Conservation (phyloP, 148 eudicot genomes). For the Limonium bicolor region DNA sequence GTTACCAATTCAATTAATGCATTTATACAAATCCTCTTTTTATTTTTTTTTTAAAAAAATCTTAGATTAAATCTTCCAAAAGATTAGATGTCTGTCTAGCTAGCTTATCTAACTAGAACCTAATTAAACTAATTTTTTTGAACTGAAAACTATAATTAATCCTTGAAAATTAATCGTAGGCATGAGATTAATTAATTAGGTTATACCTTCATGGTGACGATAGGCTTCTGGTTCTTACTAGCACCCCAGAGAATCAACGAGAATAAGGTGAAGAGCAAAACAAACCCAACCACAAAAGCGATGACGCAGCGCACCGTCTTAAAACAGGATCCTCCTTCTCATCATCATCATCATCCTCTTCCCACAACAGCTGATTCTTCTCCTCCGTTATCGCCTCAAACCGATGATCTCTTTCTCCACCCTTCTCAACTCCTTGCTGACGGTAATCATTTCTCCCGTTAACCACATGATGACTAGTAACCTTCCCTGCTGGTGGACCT, state of each 20-base stretch:
- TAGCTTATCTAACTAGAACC: neutral
- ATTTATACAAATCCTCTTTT: neutral
- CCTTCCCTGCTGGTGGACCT: conserved; percentile 8
- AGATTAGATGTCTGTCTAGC: too few relatives aligned
- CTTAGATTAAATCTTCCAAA: neutral
- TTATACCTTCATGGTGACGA: conserved; percentile 56
- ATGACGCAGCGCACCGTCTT: conserved; percentile 25
- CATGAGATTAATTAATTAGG: neutral
- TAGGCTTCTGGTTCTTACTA: conserved; percentile 60
- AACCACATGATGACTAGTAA: conserved; percentile 6
- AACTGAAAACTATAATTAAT: neutral
- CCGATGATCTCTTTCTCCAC: too few relatives aligned
- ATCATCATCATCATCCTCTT: conserved; percentile 16
- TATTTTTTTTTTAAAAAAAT: neutral
- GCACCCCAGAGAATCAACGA: conserved; percentile 83
- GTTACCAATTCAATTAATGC: too few relatives aligned
- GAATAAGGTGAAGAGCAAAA: conserved; percentile 54
- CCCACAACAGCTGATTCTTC: conserved; percentile 42
- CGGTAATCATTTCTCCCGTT: conserved; percentile 12
- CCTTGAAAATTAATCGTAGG: neutral
- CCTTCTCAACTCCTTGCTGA: conserved; percentile 34
- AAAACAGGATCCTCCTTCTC: conserved; percentile 39
- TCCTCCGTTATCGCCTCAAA: conserved; percentile 65
- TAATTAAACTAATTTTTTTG: neutral
- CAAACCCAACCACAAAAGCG: conserved; percentile 46